Conservation (phyloP, 2,329 filamentous ascomycete species). For the Alternaria sp. region DNA sequence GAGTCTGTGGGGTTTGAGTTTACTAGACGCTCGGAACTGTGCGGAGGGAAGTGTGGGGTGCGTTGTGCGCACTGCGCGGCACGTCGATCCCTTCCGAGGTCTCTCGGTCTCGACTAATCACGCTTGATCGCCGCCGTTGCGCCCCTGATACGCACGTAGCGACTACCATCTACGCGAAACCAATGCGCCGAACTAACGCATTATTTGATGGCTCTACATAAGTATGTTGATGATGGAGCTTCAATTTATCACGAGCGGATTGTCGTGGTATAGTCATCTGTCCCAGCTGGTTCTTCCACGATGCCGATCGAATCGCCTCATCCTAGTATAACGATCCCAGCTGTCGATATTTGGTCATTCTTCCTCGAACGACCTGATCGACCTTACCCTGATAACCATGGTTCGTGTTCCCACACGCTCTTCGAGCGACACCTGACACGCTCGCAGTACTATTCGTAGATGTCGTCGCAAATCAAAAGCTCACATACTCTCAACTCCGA, state of each 20-base stretch:
- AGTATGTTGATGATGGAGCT: not conserved
- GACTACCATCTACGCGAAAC: not conserved
- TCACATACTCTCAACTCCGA: not conserved
- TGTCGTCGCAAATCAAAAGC: not conserved
- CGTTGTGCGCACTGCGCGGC: not conserved
- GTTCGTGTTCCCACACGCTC: fast-evolving
- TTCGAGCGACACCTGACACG: not conserved
- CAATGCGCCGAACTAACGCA: not conserved
- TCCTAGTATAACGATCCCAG: not conserved
- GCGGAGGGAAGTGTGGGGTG: not conserved
- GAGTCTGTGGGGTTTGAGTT: not conserved
- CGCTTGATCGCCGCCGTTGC: not conserved
- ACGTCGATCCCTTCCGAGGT: not conserved
- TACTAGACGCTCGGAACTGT: too few relatives aligned
- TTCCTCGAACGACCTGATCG: not conserved
- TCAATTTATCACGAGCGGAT: not conserved
- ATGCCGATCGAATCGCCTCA: not conserved
- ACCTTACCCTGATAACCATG: not conserved
- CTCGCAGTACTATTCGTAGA: not conserved
- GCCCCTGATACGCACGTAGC: not conserved
- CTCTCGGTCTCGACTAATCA: not conserved
- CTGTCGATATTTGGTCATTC: not conserved
- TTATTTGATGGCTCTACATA: not conserved
- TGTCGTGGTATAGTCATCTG: not conserved
- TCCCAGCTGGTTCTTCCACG: not conserved